Base-by-base conservation (phyloP, 164 flowering plant species). In the Dillenia turbinata region DNA sequence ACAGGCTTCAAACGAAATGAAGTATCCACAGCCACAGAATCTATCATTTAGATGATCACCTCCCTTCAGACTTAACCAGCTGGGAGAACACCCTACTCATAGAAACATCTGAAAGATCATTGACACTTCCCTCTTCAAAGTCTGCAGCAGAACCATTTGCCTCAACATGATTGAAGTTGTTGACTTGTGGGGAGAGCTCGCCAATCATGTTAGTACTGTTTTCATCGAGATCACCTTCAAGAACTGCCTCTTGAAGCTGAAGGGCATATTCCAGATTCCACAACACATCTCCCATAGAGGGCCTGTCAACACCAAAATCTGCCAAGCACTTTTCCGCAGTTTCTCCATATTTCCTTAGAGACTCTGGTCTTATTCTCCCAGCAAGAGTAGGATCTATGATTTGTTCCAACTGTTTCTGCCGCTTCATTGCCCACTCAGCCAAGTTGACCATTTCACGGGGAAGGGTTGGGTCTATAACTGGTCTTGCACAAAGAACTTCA, bases 271-370 rank as follows among this genome's bases (percentile, higher is more conserved):
- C 96, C 43, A 89, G 79, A 63, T 89, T 89, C 91, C 92, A 89
- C 56, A 89, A 59, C 26, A 89, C 90, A 71, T 89, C 96, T 58
- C 89, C 93, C 88, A 89, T 87, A 0, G 93, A 62, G 12, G 96
- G 96, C 54, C 96, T 69, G 59, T 87, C 90, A 3, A 81, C 89
- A 10, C 93, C 94, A 62, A 53, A 80, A 44, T 87, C 94, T 26
- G 92, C 85, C 77, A 89, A 78, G 69, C 96, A 89, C 69, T 87
- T 89, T 79, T 85, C 93, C 16, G 85, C 93, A 2, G 93, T 89
- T 65, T 87, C 93, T 33, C 76, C 93, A 71, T 81, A 85, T 74
- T 89, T 89, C 49, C 84, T 68, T 9, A 87, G 80, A 22, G 90
- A 87, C 69, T 79, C 89, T 0, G 93, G 83, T 49, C 70, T 78